phyloP scores from a whole-genome alignment of 1,284 basidiomycete genomes.

The Leccinum angustisporum region DNA sequence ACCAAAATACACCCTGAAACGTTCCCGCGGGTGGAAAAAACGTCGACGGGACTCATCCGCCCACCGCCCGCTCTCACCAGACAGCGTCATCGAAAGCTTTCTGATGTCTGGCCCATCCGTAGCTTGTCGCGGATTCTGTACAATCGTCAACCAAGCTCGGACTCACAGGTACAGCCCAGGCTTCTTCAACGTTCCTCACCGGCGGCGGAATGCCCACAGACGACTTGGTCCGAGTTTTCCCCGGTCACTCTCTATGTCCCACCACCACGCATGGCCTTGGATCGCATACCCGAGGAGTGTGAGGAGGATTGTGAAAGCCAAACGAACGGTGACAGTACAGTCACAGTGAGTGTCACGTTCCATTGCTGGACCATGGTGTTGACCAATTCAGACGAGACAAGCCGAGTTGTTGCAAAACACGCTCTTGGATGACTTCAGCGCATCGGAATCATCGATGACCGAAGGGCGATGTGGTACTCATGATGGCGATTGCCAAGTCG shows the following conservation, averaged over 20 bases:
- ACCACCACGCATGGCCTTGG: slow-evolving; percentile 21
- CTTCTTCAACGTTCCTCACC: neutral
- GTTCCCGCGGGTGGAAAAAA: slow-evolving; percentile 18
- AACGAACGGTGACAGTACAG: slow-evolving; percentile 8
- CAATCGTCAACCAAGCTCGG: slow-evolving; percentile 9
- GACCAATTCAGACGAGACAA: neutral
- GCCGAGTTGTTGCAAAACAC: neutral
- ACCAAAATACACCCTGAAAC: slow-evolving; percentile 4
- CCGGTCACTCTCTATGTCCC: slow-evolving; percentile 21
- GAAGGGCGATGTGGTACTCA: neutral
- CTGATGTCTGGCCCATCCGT: slow-evolving; percentile 26
- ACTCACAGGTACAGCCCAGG: neutral
- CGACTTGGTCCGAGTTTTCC: slow-evolving; percentile 36
- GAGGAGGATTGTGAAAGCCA: slow-evolving; percentile 30
- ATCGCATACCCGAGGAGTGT: slow-evolving; percentile 32
- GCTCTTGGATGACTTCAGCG: neutral
- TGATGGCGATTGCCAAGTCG: neutral
- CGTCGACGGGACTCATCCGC: slow-evolving; percentile 12
- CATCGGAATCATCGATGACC: neutral
- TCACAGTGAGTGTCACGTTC: slow-evolving; percentile 14
- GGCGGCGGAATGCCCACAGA: slow-evolving; percentile 13
- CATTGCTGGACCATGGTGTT: slow-evolving; percentile 8
- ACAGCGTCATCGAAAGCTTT: slow-evolving; percentile 16
- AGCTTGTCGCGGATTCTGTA: slow-evolving; percentile 17
- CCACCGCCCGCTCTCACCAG: slow-evolving; percentile 17